Evolutionary conservation across 83 land plant genomes (phyloP).

Genomic region (Thuja plicata): DNA sequence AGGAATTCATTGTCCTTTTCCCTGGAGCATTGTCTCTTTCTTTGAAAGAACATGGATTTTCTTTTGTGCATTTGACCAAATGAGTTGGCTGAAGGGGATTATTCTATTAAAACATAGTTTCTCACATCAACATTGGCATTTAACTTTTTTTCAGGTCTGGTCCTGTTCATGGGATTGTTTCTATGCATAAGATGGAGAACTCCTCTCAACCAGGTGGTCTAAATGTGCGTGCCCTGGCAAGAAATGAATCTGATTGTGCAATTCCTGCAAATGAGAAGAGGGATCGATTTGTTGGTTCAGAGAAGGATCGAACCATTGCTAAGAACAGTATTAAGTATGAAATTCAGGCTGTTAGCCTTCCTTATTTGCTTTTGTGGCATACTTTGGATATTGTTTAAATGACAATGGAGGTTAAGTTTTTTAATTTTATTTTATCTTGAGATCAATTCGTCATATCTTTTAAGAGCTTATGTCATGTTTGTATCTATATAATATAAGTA

Average conservation of each 20-base stretch:
- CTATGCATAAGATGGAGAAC: constrained; percentile 58
- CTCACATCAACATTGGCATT: background rate
- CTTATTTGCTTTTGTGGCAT: background rate
- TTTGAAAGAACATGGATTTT: background rate
- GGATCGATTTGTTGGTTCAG: constrained; percentile 50
- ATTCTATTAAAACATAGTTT: background rate
- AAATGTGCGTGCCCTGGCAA: constrained; percentile 42
- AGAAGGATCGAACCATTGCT: constrained; percentile 60
- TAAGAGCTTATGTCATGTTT: background rate
- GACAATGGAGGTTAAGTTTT: background rate
- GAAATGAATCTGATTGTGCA: constrained; percentile 47
- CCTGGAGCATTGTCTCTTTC: background rate
- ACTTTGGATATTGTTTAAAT: background rate
- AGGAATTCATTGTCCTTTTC: background rate
- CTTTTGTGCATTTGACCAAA: background rate
- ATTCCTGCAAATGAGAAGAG: constrained; percentile 49
- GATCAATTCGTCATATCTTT: background rate
- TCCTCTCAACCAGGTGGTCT: constrained; percentile 45
- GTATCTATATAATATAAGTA: background rate
- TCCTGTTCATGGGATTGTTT: constrained; percentile 58
- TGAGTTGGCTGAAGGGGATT: background rate
- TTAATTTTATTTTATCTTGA: background rate
- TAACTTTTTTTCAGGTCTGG: constrained; percentile 62
- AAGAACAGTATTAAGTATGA: constrained; percentile 66
- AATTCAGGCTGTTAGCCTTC: background rate